Evolutionary conservation across 805 yeast species (phyloP), one percentile per base, ranked within the genome.

Genomic region (Osmozyma mogii): DNA sequence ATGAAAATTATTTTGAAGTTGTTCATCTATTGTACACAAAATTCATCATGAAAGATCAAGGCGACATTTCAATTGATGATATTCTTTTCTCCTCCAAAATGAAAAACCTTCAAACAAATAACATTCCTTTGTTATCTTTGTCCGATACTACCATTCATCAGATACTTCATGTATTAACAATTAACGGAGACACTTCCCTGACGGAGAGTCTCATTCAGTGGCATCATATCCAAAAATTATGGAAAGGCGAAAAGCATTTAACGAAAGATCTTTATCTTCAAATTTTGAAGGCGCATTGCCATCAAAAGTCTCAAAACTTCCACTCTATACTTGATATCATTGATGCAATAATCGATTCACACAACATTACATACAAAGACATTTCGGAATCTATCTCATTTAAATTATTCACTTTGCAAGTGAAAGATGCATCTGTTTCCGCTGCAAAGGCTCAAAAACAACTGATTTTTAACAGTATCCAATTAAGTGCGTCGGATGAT

Each of bases 101-200:
- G 10, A 9, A 17, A 2, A 14, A 16, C 13, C 28, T 31, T 8
- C 27, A 21, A 25, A 31, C 5, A 6, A 7, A 24, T 28, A 41
- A 32, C 29, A 27, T 21, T 5, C 25, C 43, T 11, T 40, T 47
- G 18, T 31, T 33, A 15, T 36, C 54, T 1, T 27, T 58, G 4
- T 47, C 42, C 8, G 56, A 52, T 11, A 27, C 35, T 3, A 38
- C 51, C 19, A 36, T 58, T 5, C 33, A 37, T 18, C 49, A 44
- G 28, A 49, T 58, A 5, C 43, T 64, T 16, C 58, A 53, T 19
- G 41, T 51, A 1, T 44, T 63, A 8, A 41, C 64, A 3, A 34
- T 45, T 4, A 44, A 54, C 29, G 70, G 70, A 5, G 70, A 64
- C 36, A 57, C 60, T 5, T 28, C 46, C 10, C 54, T 50, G 50